phyloP scores from a whole-genome alignment of 2,329 filamentous ascomycete genomes.

The Diaporthe ilicicola region DNA sequence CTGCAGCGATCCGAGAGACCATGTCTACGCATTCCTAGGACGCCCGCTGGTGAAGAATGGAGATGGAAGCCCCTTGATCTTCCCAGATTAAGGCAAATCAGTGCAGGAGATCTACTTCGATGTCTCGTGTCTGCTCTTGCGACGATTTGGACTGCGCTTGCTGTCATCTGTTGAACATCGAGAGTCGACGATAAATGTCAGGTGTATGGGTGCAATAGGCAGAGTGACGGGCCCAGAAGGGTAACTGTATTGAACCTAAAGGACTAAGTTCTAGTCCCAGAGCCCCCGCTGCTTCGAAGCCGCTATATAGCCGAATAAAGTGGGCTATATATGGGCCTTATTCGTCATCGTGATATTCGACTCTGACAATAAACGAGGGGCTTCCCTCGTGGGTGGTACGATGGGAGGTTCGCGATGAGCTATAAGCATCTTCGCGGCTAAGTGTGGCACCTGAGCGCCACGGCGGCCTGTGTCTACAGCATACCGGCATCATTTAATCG shows the following conservation, averaged over 20 bases:
- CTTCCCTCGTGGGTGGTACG: slow-evolving; percentile 1
- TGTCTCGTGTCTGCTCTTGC: neutral
- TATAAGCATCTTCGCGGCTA: too few relatives aligned
- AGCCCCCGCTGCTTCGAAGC: too few relatives aligned
- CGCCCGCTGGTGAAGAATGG: slow-evolving; percentile 1
- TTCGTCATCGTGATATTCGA: too few relatives aligned
- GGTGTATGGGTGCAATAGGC: too few relatives aligned
- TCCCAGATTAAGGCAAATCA: neutral
- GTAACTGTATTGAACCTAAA: too few relatives aligned
- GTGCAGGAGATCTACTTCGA: neutral
- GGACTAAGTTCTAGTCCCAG: too few relatives aligned
- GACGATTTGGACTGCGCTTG: neutral
- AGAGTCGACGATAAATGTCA: neutral
- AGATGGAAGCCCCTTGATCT: neutral
- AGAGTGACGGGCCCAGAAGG: too few relatives aligned
- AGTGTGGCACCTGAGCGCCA: too few relatives aligned
- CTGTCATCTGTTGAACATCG: slow-evolving; percentile 12
- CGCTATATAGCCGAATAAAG: too few relatives aligned
- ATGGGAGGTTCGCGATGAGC: neutral
- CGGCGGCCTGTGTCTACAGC: too few relatives aligned
- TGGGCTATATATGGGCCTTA: too few relatives aligned
- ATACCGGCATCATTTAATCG: too few relatives aligned
- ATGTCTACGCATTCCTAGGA: slow-evolving; percentile 9
- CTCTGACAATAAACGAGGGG: neutral
- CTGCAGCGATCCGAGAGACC: slow-evolving; percentile 4